These are phyloP conservation scores for Begonia loranthoides DNA, from an alignment of 306 rosid species.

Conservation along the genomic window DNA sequence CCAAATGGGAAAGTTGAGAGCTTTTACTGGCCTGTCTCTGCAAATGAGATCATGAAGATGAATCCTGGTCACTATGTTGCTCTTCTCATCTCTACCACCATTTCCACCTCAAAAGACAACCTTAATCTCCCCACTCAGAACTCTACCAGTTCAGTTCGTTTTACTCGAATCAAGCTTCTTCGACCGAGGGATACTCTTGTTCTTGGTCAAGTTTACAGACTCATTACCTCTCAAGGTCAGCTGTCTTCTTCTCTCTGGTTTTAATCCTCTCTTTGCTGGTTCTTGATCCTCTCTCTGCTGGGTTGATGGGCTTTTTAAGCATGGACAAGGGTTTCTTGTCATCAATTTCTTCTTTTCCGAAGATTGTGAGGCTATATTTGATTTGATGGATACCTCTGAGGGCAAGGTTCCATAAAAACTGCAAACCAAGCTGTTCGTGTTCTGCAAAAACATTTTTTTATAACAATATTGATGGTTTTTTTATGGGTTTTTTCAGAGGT, in stretches of 20 bases:
- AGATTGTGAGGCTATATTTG: no score
- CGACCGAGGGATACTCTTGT: slow-evolving; percentile 80
- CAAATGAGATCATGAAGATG: slow-evolving; percentile 70
- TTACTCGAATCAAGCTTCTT: slow-evolving; percentile 89
- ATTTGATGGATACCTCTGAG: no score
- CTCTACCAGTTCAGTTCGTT: slow-evolving; percentile 36
- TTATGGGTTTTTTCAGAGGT: slow-evolving; percentile 7
- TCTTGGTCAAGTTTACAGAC: slow-evolving; percentile 93
- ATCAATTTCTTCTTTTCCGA: no score
- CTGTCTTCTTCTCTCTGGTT: slow-evolving; percentile 5
- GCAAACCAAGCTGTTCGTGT: background rate
- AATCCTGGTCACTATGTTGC: slow-evolving; percentile 96
- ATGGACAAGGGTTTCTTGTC: no score
- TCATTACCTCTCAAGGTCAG: slow-evolving; percentile 74
- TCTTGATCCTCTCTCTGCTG: no score
- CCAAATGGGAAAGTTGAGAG: slow-evolving; percentile 82
- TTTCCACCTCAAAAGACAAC: slow-evolving; percentile 35
- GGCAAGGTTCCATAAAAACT: no score
- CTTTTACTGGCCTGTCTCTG: slow-evolving; percentile 64
- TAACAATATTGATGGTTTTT: background rate
- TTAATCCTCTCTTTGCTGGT: no score
- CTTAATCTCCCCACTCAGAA: slow-evolving; percentile 3
- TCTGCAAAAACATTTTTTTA: background rate
- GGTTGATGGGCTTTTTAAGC: no score
- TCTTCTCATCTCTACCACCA: slow-evolving; percentile 81